These are phyloP conservation scores for Fusarium setosum DNA, from an alignment of 2,329 filamentous ascomycete species.

Conservation along the genomic window DNA sequence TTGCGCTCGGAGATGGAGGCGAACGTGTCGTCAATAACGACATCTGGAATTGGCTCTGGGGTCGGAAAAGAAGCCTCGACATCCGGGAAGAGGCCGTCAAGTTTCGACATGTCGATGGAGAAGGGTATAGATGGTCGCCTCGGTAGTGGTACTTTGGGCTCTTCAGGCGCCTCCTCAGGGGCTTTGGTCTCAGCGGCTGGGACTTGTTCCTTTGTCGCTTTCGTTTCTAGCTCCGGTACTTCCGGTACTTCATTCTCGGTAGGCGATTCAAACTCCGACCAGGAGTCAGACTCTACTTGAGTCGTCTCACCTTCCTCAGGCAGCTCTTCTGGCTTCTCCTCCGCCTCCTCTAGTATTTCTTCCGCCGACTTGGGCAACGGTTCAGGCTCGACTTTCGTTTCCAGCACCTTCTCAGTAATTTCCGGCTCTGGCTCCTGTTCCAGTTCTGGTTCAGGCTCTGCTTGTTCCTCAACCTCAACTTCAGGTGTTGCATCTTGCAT, in stretches of 20 bases:
- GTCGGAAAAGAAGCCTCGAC: constrained; percentile 40
- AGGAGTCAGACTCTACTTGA: constrained; percentile 23
- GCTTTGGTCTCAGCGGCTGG: neutral
- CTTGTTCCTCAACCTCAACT: neutral
- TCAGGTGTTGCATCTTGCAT: constrained; percentile 11
- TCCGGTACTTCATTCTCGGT: constrained; percentile 6
- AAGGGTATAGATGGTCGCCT: constrained; percentile 34
- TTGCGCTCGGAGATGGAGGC: constrained; percentile 68
- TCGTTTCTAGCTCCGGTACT: neutral
- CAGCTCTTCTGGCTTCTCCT: neutral
- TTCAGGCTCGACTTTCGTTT: neutral
- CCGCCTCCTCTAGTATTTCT: neutral
- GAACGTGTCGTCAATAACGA: constrained; percentile 64
- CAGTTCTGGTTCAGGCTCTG: neutral
- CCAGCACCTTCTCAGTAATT: too few relatives aligned
- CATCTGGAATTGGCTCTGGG: constrained; percentile 55
- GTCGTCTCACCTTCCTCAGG: neutral
- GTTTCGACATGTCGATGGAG: constrained; percentile 48
- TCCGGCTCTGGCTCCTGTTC: neutral
- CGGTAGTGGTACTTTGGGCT: neutral
- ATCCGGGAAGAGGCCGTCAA: constrained; percentile 49
- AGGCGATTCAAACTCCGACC: constrained; percentile 35
- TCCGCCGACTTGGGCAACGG: neutral
- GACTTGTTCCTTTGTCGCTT: neutral
- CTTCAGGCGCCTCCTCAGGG: neutral